phyloP scores from a whole-genome alignment of 768 basidiomycete genomes.

The Panellus pusillus region DNA sequence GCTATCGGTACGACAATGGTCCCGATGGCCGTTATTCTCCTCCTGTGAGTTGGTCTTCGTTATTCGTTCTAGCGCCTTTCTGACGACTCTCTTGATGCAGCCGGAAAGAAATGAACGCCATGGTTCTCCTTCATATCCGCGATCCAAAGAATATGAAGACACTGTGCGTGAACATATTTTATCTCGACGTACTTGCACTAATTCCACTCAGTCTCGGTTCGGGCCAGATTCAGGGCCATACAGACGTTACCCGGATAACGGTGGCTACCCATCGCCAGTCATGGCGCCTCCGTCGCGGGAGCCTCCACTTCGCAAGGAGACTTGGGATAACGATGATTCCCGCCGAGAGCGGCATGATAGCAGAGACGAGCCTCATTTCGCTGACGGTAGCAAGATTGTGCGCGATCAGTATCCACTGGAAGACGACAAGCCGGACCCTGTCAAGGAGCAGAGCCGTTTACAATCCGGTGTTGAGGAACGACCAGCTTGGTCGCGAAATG shows the following conservation, averaged over 20 bases:
- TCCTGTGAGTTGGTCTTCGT: slow-evolving; percentile 7
- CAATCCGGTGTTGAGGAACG: slow-evolving; percentile 12
- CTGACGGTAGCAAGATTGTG: neutral
- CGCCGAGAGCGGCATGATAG: slow-evolving; percentile 2
- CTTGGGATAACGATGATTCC: slow-evolving; percentile 13
- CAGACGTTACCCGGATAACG: slow-evolving; percentile 12
- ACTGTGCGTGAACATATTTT: slow-evolving; percentile 1
- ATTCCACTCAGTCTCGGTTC: neutral
- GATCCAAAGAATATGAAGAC: slow-evolving; percentile 15
- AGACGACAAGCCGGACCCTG: neutral
- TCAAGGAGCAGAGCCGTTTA: neutral
- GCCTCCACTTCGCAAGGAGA: neutral
- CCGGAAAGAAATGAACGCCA: slow-evolving; percentile 13
- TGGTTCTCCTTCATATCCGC: slow-evolving; percentile 13
- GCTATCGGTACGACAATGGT: slow-evolving; percentile 13
- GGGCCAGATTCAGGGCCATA: slow-evolving; percentile 5
- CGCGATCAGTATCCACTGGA: slow-evolving; percentile 9
- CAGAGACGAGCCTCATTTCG: neutral
- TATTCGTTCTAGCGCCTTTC: neutral
- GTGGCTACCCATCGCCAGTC: neutral
- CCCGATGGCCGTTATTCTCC: slow-evolving; percentile 15
- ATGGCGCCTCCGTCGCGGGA: slow-evolving; percentile 2
- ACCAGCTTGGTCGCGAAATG: neutral
- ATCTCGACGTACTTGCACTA: neutral
- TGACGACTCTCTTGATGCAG: neutral